Evolutionary conservation across 257 asterid species (phyloP), one percentile per base, ranked within the genome.

Genomic region (Capsicum chinense): DNA sequence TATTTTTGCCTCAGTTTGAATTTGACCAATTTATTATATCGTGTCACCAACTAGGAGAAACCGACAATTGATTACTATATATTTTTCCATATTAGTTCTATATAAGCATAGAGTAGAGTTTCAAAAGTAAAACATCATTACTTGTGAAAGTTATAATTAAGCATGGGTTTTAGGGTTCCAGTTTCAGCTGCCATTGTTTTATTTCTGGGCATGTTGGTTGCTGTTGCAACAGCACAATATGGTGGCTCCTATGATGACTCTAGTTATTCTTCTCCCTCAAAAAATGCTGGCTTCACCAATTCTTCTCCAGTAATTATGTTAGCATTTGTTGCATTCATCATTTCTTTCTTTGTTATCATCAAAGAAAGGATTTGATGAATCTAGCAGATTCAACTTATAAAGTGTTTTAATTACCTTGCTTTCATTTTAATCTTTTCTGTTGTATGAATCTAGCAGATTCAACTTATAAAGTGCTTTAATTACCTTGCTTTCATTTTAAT

Each of bases 211-310:
- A 42, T 80, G 26, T 80, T 80, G 71, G 54, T 80, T 5, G 59
- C 57, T 80, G 39, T 21, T n/a, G 83, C 67, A 19, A 48, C 83
- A 42, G 68, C 83, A 35, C 83, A 79, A 79, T 79, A 79, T 59
- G 83, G 83, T 35, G 13, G 68, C 15, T 16, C 26, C 15, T 19
- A 52, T n/a, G 67, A 59, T 17, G 35, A 56, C 47, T 50, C 42
- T 48, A 44, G 11, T 47, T 14, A 35, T 17, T 35, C 47, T 47
- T 35, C 50, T 13, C 79, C 47, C 6, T 37, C 54, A 37, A 37
- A 69, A 10, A 35, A 69, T 19, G 4, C 19, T 78, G 82, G 62
- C 13, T 54, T 52, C 16, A 39, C 4, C 67, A 79, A 79, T 42
- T 56, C 83, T 10, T 56, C 68, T 79, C 68, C 83, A 59, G 16